These are phyloP conservation scores for Solanum sitiens DNA, from an alignment of 257 asterid genomes.

Conservation along the genomic window DNA sequence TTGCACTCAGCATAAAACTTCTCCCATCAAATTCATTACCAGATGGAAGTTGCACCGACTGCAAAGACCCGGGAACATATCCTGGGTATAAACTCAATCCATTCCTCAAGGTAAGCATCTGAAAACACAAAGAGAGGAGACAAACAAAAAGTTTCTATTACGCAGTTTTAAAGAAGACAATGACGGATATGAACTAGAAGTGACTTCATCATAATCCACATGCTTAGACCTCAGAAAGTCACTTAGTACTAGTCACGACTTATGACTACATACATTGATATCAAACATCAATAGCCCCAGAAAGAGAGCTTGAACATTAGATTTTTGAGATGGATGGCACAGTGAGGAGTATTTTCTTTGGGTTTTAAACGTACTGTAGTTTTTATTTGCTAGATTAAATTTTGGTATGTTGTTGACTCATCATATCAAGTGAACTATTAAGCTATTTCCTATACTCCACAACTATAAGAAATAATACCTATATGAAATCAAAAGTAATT, in stretches of 20 bases:
- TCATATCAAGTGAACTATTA: neutral
- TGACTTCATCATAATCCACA: neutral
- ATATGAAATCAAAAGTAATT: neutral
- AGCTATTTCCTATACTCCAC: neutral
- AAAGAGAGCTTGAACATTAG: neutral
- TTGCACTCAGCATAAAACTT: slow-evolving; percentile 26
- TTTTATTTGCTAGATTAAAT: neutral
- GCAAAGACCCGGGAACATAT: slow-evolving; percentile 47
- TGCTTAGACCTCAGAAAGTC: neutral
- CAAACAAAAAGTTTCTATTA: neutral
- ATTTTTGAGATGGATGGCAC: neutral
- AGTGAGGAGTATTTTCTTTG: neutral
- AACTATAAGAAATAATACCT: neutral
- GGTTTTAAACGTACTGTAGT: neutral
- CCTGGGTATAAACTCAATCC: slow-evolving; percentile 70
- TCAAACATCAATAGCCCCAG: neutral
- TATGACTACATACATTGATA: neutral
- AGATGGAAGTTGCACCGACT: slow-evolving; percentile 34
- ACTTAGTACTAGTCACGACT: neutral
- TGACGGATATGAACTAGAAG: neutral
- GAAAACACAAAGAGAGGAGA: slow-evolving; percentile 11
- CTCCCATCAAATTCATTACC: slow-evolving; percentile 46
- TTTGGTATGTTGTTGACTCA: neutral
- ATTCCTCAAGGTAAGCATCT: slow-evolving; percentile 90
- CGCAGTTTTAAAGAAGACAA: neutral